Evolutionary conservation across 176 grass and related monocot species (phyloP), one percentile per base, ranked within the genome.

Genomic region (Oryza meyeriana): DNA sequence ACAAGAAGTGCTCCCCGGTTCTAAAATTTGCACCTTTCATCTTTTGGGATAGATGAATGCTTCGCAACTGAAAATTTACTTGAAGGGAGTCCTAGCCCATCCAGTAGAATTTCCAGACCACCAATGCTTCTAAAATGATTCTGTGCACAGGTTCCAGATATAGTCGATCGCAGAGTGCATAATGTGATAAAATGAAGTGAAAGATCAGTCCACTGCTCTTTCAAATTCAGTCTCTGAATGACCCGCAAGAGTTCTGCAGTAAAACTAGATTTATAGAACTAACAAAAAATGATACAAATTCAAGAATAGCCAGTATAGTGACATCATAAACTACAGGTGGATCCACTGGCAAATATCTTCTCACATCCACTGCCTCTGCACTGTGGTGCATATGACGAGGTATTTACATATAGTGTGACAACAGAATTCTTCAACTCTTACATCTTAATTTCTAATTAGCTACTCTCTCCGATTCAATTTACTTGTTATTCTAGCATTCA

Each of bases 81-180:
- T 59, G 91, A 88, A 50, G 94, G 94, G 79, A 94, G 79, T 81
- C 94, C 94, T 61, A 94, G 80, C 52, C 94, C 94, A 82, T 97
- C 94, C 55, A 97, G 76, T 36, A 97, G 64, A 87, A 97, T 88
- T 88, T 97, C 91, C 61, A 97, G 80, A 61, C 94, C 94, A 55
- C 91, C 94, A 80, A 97, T 94, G 87, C 89, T 97, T 94, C 85
- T 97, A 81, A 97, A 90, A 97, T 97, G 94, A 81, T 97, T 97
- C 45, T 97, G 94, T 64, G 94, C 91, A 39, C 74, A 83, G 40
- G 86, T 85, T 70, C 91, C 87, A 83, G 66, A 92, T 72, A 97
- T 70, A 87, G 89, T 72, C 80, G 87, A 87, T 82, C 87, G 87
- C 52, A 97, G 83, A 82, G 91, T 88, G 30, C 44, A 82, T 84